phyloP scores from a whole-genome alignment of 805 yeast species.

The Candida qinlingensis region DNA sequence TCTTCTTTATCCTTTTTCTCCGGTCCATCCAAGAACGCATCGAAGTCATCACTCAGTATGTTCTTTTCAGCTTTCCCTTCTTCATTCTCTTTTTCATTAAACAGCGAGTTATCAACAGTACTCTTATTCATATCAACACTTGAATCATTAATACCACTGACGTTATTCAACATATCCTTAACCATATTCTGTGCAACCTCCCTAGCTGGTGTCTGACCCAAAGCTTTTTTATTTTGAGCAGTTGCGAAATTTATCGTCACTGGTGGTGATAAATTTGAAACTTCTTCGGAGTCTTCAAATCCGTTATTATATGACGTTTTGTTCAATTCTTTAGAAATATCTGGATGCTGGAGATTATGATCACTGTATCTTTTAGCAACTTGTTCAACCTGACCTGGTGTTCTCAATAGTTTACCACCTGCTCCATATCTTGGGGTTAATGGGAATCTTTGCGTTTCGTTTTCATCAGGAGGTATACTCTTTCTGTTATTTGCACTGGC shows the following conservation, averaged over 20 bases:
- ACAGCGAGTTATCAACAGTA: slow-evolving; percentile 7
- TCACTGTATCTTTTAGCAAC: slow-evolving; percentile 16
- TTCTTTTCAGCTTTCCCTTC: neutral
- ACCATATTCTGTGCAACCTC: slow-evolving; percentile 24
- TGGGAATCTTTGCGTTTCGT: slow-evolving; percentile 37
- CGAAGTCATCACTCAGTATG: slow-evolving; percentile 18
- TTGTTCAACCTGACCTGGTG: slow-evolving; percentile 19
- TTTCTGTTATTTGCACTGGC: neutral
- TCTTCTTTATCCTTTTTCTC: neutral
- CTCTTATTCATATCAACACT: neutral
- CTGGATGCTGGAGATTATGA: slow-evolving; percentile 3
- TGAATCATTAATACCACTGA: slow-evolving; percentile 23
- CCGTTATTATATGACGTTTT: neutral
- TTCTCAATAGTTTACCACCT: slow-evolving; percentile 30
- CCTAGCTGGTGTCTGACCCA: slow-evolving; percentile 16
- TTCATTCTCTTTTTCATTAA: neutral
- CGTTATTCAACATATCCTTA: slow-evolving; percentile 19
- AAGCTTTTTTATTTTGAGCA: neutral
- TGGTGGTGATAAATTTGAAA: slow-evolving; percentile 22
- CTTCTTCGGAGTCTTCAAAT: slow-evolving; percentile 24
- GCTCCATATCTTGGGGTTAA: slow-evolving; percentile 41
- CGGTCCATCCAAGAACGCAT: slow-evolving; percentile 21
- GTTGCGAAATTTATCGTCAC: slow-evolving; percentile 21
- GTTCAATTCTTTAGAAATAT: neutral
- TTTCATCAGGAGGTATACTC: neutral